A percentile compares a stretch with the other conserved stretches of the same genome.
Evolutionary conservation across 192 early-diverging fungal genomes (phyloP).

Genomic region (Linnemannia elongata): DNA sequence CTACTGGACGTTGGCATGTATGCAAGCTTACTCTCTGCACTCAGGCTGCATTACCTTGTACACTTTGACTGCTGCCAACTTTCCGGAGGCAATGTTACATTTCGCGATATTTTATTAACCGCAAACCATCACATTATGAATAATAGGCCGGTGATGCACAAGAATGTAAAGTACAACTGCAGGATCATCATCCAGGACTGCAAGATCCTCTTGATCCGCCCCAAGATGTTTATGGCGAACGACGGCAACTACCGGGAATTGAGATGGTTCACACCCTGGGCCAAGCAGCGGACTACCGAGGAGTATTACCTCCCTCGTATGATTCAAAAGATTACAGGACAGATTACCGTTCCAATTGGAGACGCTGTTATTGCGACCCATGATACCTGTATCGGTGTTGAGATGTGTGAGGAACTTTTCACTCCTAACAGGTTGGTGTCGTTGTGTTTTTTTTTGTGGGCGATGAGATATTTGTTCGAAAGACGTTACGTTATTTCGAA

Average conservation of each 20-base stretch:
- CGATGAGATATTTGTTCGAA: neutral
- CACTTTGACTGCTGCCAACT: too few species aligned
- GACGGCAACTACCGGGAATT: conserved; percentile 98
- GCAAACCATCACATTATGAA: neutral
- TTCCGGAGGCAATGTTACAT: too few species aligned
- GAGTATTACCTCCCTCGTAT: conserved; percentile 85
- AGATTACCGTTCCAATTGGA: conserved; percentile 87
- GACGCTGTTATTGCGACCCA: conserved; percentile 88
- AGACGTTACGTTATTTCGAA: conserved; percentile 15
- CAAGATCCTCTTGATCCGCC: conserved; percentile 92
- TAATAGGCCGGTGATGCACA: conserved; percentile 89
- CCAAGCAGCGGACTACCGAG: conserved; percentile 72
- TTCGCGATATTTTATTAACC: neutral
- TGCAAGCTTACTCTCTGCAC: conserved; percentile 25
- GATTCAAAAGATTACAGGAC: conserved; percentile 85
- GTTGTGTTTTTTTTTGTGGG: neutral
- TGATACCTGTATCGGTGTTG: conserved; percentile 93
- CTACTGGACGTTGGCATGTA: conserved; percentile 96
- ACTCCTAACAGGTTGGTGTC: conserved; percentile 81
- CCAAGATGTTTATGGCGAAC: conserved; percentile 97
- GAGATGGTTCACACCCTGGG: conserved; percentile 96
- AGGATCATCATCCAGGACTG: conserved; percentile 88
- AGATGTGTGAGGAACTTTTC: conserved; percentile 98
- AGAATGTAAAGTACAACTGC: conserved; percentile 96
- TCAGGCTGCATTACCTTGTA: neutral